Evolutionary conservation across 2,329 filamentous ascomycete species (phyloP).

Genomic region (Cladophialophora bantiana): DNA sequence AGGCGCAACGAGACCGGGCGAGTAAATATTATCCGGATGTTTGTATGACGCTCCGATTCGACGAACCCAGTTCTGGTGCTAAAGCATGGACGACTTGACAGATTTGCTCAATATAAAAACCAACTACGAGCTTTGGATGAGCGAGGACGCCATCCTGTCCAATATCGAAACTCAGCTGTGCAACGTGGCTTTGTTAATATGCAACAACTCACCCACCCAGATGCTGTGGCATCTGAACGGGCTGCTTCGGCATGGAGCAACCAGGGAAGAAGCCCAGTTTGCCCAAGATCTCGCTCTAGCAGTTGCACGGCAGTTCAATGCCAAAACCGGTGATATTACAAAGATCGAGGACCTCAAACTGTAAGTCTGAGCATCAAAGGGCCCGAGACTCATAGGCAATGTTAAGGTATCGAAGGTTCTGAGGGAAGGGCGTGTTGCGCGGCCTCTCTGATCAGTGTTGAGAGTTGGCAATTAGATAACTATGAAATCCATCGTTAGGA

Average conservation of each 20-base stretch:
- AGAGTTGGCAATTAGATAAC: too few species aligned
- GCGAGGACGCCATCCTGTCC: slow-evolving; percentile 16
- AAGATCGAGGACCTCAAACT: slow-evolving; percentile 11
- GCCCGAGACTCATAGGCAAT: too few species aligned
- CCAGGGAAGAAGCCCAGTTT: slow-evolving; percentile 10
- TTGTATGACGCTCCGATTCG: too few species aligned
- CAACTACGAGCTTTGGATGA: slow-evolving; percentile 17
- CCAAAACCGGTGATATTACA: slow-evolving; percentile 6
- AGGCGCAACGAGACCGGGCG: slow-evolving; percentile 8
- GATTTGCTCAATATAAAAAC: slow-evolving; percentile 12
- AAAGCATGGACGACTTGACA: not conserved
- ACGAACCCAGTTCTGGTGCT: too few species aligned
- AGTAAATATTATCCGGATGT: too few species aligned
- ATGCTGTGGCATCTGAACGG: too few species aligned
- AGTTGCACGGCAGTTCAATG: slow-evolving; percentile 14
- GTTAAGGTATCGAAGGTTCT: too few species aligned
- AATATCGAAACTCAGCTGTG: slow-evolving; percentile 12
- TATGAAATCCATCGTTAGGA: too few species aligned
- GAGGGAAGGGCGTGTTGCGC: too few species aligned
- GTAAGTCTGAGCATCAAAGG: not conserved
- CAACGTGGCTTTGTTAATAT: slow-evolving; percentile 14
- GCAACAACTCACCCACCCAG: slow-evolving; percentile 13
- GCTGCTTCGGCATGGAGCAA: not conserved
- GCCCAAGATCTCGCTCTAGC: slow-evolving; percentile 7
- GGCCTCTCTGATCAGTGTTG: too few species aligned